These are phyloP conservation scores for Chalciporus sphaerocephalus DNA, from an alignment of 768 basidiomycete genomes.

Conservation along the genomic window DNA sequence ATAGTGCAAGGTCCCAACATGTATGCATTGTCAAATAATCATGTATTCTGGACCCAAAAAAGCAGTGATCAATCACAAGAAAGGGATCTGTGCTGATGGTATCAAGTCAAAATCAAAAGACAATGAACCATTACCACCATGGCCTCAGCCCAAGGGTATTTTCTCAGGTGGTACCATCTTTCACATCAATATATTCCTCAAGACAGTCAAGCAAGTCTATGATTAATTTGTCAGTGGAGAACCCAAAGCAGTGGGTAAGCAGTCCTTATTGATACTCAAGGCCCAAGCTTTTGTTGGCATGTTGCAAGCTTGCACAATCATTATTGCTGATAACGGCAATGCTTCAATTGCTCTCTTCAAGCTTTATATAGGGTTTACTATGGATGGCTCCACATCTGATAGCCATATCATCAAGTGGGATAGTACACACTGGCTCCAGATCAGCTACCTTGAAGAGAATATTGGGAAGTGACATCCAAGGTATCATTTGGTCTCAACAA, in stretches of 20 bases:
- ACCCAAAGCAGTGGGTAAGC: not conserved
- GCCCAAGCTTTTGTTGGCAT: not conserved
- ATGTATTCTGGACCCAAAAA: not conserved
- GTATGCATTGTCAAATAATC: conserved; percentile 1
- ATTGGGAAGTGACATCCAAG: no score
- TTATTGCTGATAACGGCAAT: not conserved
- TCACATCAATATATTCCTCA: not conserved
- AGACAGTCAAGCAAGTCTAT: not conserved
- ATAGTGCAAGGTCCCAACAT: not conserved
- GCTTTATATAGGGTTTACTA: not conserved
- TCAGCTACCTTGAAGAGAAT: not conserved
- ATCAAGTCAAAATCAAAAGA: not conserved
- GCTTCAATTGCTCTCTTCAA: not conserved
- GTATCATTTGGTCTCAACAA: no score
- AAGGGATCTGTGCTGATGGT: not conserved
- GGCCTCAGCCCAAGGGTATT: not conserved
- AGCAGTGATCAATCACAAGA: not conserved
- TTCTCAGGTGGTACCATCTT: not conserved
- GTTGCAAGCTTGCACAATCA: not conserved
- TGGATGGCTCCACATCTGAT: not conserved
- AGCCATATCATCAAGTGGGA: not conserved
- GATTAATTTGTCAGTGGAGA: not conserved
- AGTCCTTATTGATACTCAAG: not conserved
- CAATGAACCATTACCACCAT: not conserved
- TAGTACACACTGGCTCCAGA: not conserved